Percentiles rank a stretch among this genome's conserved stretches.
phyloP scores from a whole-genome alignment of 2,329 filamentous ascomycete genomes.

The Penicillium sp. region DNA sequence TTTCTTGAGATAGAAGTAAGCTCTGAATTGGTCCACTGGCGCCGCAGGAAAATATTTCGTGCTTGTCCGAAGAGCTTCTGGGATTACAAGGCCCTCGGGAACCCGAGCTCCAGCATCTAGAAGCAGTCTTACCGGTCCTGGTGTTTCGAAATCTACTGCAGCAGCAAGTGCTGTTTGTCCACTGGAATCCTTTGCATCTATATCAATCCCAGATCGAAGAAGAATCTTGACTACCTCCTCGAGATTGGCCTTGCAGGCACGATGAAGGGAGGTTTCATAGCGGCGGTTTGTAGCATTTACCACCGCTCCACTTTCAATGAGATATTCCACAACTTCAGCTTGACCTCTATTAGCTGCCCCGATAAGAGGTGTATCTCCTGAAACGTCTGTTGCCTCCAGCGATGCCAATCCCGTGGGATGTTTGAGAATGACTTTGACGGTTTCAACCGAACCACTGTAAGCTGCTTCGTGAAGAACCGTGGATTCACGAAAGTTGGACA shows the following conservation, averaged over 20 bases:
- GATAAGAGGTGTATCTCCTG: neutral
- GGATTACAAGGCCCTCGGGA: neutral
- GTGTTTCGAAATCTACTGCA: neutral
- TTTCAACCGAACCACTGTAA: constrained; percentile 1
- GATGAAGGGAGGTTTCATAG: neutral
- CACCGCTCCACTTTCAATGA: neutral
- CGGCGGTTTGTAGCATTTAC: neutral
- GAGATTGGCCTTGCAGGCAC: neutral
- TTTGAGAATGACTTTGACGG: neutral
- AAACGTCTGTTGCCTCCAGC: neutral
- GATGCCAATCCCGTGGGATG: neutral
- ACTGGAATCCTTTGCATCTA: neutral
- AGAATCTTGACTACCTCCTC: neutral
- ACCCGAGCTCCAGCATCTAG: neutral
- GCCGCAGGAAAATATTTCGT: neutral
- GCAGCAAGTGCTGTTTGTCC: neutral
- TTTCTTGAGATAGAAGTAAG: constrained; percentile 2
- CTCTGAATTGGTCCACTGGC: neutral
- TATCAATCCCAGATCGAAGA: neutral
- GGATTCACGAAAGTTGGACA: neutral
- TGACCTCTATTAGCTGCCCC: neutral
- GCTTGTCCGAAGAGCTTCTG: neutral
- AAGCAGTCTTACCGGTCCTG: neutral
- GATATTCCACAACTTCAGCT: neutral
- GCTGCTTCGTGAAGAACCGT: constrained; percentile 3